These are phyloP conservation scores for Calonectria hongkongensis DNA, from an alignment of 2,329 filamentous ascomycete species.

Conservation along the genomic window DNA sequence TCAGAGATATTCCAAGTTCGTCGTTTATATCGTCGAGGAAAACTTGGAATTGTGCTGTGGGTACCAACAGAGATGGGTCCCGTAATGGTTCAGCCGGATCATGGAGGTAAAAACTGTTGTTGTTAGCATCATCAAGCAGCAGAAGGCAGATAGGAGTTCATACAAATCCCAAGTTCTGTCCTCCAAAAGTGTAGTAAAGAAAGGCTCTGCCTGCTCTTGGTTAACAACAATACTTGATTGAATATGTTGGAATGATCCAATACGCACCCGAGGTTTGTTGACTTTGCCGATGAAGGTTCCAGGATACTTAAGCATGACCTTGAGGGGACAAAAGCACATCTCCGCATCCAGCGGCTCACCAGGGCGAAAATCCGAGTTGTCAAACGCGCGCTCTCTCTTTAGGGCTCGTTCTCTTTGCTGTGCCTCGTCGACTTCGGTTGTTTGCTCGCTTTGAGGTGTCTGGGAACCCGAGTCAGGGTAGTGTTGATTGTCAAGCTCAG, in stretches of 20 bases:
- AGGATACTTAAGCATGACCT: constrained; percentile 74
- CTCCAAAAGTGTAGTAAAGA: constrained; percentile 77
- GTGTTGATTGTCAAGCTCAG: background rate
- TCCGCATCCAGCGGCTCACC: constrained; percentile 52
- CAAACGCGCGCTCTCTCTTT: constrained; percentile 45
- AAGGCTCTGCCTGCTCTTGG: constrained; percentile 61
- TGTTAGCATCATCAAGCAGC: constrained; percentile 35
- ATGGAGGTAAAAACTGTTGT: constrained; percentile 80
- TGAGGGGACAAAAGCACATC: constrained; percentile 69
- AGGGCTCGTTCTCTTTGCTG: constrained; percentile 33
- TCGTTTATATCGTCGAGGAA: constrained; percentile 80
- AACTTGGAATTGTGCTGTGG: constrained; percentile 77
- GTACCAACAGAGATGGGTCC: constrained; percentile 79
- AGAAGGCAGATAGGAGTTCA: constrained; percentile 55
- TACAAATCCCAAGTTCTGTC: constrained; percentile 85
- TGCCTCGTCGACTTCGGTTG: constrained; percentile 27
- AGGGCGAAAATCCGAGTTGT: constrained; percentile 49
- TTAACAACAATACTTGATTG: constrained; percentile 38
- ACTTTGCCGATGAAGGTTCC: constrained; percentile 73
- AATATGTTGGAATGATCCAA: background rate
- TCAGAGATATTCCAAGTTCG: constrained; percentile 71
- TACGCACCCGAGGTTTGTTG: constrained; percentile 70
- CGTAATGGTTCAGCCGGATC: constrained; percentile 68
- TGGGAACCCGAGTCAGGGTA: background rate
- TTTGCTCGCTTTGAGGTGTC: constrained; percentile 7